Conservation (phyloP, 306 rosid species). For the Senna tora region DNA sequence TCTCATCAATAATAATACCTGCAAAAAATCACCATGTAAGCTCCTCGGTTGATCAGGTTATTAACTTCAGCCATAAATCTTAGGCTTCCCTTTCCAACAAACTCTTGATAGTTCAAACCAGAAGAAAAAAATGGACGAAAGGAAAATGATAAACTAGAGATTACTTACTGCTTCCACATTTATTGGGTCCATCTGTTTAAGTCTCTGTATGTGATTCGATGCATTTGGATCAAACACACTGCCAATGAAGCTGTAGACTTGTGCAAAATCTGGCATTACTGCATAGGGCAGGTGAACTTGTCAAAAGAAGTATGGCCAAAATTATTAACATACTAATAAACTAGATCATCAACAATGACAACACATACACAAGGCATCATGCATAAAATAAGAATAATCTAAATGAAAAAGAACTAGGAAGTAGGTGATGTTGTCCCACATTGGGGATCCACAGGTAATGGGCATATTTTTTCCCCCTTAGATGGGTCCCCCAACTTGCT, state of each 20-base stretch:
- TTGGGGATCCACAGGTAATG: no score
- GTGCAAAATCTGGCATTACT: constrained; percentile 87
- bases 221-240: constrained; percentile 81
- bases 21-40: constrained; percentile 40
- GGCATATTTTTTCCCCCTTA: no score
- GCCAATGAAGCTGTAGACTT: constrained; percentile 80
- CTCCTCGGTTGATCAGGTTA: not conserved
- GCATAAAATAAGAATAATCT: constrained; percentile 9
- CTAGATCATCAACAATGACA: constrained; percentile 11
- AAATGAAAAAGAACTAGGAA: constrained; percentile 16
- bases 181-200: constrained; percentile 81
- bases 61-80: constrained; percentile 5
- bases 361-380: not conserved
- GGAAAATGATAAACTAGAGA: constrained; percentile 7
- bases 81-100: not conserved
- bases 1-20: constrained; percentile 81
- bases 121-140: not conserved
- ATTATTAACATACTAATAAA: constrained; percentile 13
- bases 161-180: constrained; percentile 81
- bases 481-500: no score
- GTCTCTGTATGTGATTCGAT: constrained; percentile 66
- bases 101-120: not conserved
- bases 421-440: not conserved
- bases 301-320: constrained; percentile 31
- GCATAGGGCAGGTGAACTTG: constrained; percentile 41